Conservation (phyloP, 225 moss, liverwort and hornwort genomes). For the Thuidium tamariscinum region DNA sequence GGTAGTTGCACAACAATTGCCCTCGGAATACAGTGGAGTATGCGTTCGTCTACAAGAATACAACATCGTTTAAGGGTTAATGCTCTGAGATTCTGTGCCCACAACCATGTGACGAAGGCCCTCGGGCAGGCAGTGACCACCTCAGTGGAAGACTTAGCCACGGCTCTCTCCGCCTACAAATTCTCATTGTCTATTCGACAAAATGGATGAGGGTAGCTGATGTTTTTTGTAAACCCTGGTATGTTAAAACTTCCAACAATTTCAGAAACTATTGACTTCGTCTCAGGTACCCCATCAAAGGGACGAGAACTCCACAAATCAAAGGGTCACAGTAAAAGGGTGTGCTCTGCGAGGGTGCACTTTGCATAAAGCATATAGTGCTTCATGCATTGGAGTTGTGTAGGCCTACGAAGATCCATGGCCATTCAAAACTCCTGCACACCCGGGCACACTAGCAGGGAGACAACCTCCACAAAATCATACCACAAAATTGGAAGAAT, state of each 20-base stretch:
- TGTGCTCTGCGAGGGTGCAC: neutral
- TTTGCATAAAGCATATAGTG: neutral
- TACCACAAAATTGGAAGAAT: neutral
- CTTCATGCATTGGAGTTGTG: neutral
- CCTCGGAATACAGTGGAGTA: too few relatives aligned
- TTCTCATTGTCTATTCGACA: neutral
- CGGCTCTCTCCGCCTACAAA: neutral
- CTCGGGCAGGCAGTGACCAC: neutral
- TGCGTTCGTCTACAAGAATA: too few relatives aligned
- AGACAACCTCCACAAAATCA: neutral
- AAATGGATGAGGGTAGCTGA: neutral
- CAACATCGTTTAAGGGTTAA: too few relatives aligned
- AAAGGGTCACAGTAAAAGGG: neutral
- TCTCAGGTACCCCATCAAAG: too few relatives aligned
- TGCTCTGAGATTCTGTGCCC: too few relatives aligned
- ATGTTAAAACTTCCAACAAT: neutral
- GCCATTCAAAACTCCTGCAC: neutral
- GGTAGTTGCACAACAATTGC: too few relatives aligned
- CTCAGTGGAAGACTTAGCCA: neutral
- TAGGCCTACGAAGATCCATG: neutral
- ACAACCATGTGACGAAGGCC: neutral
- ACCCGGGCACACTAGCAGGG: neutral
- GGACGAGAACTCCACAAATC: neutral
- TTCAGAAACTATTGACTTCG: neutral
- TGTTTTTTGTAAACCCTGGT: neutral